Conservation (phyloP, 805 yeast species). For the Priceomyces carsonii region DNA sequence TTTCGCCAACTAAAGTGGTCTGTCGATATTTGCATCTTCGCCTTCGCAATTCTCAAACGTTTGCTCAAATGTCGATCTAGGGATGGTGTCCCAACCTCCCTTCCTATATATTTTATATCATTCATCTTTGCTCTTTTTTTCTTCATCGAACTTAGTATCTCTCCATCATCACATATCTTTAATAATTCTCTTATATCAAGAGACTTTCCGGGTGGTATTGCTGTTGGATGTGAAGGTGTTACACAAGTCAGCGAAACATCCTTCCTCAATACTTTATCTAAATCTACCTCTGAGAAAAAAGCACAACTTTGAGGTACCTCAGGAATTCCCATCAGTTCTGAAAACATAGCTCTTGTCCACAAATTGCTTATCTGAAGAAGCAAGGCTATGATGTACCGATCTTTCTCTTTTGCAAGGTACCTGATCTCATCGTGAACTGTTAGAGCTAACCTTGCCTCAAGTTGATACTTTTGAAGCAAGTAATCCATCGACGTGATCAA, state of each 20-base stretch:
- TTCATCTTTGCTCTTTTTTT: constrained; percentile 7
- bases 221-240: constrained; percentile 78
- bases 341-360: constrained; percentile 96
- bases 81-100: constrained; percentile 29
- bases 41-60: constrained; percentile 19
- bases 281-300: constrained; percentile 90
- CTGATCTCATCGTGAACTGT: constrained; percentile 97
- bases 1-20: constrained; percentile 26
- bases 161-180: constrained; percentile 26
- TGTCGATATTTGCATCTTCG: constrained; percentile 28
- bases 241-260: constrained; percentile 91
- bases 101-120: constrained; percentile 11
- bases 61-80: constrained; percentile 23
- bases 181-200: constrained; percentile 59
- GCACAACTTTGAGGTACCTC: constrained; percentile 96
- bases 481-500: constrained; percentile 86
- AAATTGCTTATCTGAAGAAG: constrained; percentile 85
- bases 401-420: constrained; percentile 71
- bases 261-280: constrained; percentile 84
- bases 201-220: constrained; percentile 81
- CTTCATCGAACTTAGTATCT: constrained; percentile 10
- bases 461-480: constrained; percentile 57
- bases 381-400: constrained; percentile 74
- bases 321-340: constrained; percentile 84
- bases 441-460: constrained; percentile 76